Evolutionary conservation across 1,284 basidiomycete species (phyloP).

Genomic region (Testicularia cyperi): DNA sequence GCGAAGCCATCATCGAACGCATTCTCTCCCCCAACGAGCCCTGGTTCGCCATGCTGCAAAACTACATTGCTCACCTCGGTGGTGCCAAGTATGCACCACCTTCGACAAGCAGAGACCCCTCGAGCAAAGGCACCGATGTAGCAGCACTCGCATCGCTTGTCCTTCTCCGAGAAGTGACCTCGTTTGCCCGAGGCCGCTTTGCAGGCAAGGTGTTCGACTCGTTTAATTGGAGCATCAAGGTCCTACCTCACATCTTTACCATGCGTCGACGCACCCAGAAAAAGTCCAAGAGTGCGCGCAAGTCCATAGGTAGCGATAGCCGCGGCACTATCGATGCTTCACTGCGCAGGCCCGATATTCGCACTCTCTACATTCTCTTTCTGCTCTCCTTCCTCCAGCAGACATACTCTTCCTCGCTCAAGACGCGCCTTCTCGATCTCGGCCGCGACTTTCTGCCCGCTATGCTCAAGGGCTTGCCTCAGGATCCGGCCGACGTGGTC

Average conservation of each 20-base stretch:
- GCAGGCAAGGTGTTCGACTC: slow-evolving; percentile 45
- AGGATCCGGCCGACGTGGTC: slow-evolving; percentile 48
- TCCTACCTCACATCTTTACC: slow-evolving; percentile 41
- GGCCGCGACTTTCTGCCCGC: slow-evolving; percentile 39
- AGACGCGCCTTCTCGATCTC: slow-evolving; percentile 34
- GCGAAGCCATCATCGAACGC: slow-evolving; percentile 37
- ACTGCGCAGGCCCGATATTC: slow-evolving; percentile 47
- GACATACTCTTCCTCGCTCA: slow-evolving; percentile 33
- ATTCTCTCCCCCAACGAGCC: slow-evolving; percentile 37
- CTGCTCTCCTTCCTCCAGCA: slow-evolving; percentile 47
- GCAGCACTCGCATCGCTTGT: slow-evolving; percentile 36
- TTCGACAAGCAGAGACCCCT: slow-evolving; percentile 16
- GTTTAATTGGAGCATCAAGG: slow-evolving; percentile 48
- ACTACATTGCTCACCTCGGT: slow-evolving; percentile 31
- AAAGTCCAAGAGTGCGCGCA: slow-evolving; percentile 13
- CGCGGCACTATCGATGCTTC: slow-evolving; percentile 12
- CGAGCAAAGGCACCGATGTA: slow-evolving; percentile 25
- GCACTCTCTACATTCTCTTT: slow-evolving; percentile 54
- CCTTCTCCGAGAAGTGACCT: slow-evolving; percentile 40
- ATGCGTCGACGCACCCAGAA: slow-evolving; percentile 36
- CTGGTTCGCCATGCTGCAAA: slow-evolving; percentile 40
- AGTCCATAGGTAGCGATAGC: slow-evolving; percentile 5
- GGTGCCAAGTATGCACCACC: slow-evolving; percentile 15
- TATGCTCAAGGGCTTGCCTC: slow-evolving; percentile 38
- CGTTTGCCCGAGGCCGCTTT: slow-evolving; percentile 43